Conservation (phyloP, 345 rosid genomes). For the Rhodamnia argentea region DNA sequence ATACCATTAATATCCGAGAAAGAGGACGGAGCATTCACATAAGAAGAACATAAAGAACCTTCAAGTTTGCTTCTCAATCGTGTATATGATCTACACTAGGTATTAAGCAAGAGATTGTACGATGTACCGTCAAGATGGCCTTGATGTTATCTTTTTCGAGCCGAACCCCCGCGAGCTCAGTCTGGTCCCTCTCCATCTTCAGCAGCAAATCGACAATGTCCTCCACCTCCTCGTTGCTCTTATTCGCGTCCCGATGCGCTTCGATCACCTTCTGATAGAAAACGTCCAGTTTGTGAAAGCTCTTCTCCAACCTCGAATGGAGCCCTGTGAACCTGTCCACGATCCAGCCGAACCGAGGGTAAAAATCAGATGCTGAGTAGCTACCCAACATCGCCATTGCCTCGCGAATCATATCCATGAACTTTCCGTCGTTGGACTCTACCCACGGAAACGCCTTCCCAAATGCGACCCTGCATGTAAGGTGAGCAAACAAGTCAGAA, state of each 20-base stretch:
- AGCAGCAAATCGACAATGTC: constrained; percentile 16
- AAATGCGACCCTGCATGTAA: constrained; percentile 6
- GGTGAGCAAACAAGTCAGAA: background rate
- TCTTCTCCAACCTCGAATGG: constrained; percentile 1
- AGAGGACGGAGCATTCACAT: background rate
- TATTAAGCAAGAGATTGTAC: background rate
- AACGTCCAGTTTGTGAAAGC: background rate
- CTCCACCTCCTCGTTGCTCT: background rate
- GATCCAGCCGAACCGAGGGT: constrained; percentile 10
- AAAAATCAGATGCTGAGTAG: constrained; percentile 8
- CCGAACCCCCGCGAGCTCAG: background rate
- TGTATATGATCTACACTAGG: background rate
- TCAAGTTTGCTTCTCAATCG: background rate
- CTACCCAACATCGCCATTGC: background rate
- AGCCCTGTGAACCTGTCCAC: constrained; percentile 13
- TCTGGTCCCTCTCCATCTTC: background rate
- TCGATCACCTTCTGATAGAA: constrained; percentile 1
- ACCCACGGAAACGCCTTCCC: constrained; percentile 15
- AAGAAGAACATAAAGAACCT: background rate
- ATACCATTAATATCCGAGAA: background rate
- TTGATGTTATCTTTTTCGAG: background rate
- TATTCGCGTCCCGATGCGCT: background rate
- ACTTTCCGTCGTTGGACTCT: background rate
- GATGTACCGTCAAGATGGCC: constrained; percentile 4
- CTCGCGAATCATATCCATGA: background rate